phyloP scores from a whole-genome alignment of 176 grass and related monocot genomes.

The Hsuehochloa calcarea region DNA sequence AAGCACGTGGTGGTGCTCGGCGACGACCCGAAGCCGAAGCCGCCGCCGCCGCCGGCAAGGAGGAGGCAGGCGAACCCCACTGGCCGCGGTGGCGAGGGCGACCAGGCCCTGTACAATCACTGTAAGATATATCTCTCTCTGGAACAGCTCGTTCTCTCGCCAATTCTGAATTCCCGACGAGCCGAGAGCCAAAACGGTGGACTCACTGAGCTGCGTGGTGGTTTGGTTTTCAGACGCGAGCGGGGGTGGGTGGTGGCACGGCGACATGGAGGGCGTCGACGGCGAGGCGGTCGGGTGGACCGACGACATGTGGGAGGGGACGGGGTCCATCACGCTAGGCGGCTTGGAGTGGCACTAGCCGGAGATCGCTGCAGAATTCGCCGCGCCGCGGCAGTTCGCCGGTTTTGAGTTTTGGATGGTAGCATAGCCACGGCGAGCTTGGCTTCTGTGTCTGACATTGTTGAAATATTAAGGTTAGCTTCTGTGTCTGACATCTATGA shows the following conservation, averaged over 20 bases:
- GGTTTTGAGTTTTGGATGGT: neutral
- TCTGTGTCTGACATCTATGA: too few species aligned
- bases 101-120: slow-evolving; percentile 69
- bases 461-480: too few species aligned
- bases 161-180: neutral
- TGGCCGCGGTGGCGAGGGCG: slow-evolving; percentile 1
- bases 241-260: slow-evolving; percentile 70
- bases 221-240: slow-evolving; percentile 61
- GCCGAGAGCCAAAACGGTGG: neutral
- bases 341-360: slow-evolving; percentile 77
- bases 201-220: neutral
- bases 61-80: slow-evolving; percentile 18
- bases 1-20: slow-evolving; percentile 67
- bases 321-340: slow-evolving; percentile 74
- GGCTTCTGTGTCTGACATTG: neutral
- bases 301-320: slow-evolving; percentile 82
- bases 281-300: slow-evolving; percentile 79
- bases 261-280: slow-evolving; percentile 76
- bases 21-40: slow-evolving; percentile 58
- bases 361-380: neutral
- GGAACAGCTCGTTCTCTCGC: neutral
- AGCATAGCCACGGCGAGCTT: too few species aligned
- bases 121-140: slow-evolving; percentile 48
- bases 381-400: neutral
- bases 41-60: neutral